These are phyloP conservation scores for Tothia fuscella DNA, from an alignment of 2,329 filamentous ascomycete species.

Conservation along the genomic window DNA sequence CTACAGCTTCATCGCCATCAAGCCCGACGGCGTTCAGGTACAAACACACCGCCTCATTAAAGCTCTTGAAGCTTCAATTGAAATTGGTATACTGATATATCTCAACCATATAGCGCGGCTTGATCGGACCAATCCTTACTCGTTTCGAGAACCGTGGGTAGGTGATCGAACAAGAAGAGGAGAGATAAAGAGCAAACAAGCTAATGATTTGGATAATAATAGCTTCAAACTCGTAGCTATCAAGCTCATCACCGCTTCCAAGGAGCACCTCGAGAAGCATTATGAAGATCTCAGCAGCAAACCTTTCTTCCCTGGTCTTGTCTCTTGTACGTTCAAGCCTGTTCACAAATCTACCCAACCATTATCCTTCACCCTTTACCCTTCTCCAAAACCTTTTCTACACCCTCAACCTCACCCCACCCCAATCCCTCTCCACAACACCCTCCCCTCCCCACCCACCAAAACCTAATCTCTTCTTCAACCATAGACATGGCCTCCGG, in stretches of 20 bases:
- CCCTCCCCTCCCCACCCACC: no score
- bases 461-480: no score
- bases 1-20: conserved; percentile 96
- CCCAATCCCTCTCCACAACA: neutral
- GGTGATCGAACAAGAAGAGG: conserved; percentile 22
- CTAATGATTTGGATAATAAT: conserved; percentile 5
- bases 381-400: conserved; percentile 3
- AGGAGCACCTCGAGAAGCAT: conserved; percentile 97
- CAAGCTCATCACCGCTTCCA: conserved; percentile 80
- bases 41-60: conserved; percentile 16
- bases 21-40: conserved; percentile 99
- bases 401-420: neutral
- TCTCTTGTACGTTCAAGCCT: conserved; percentile 59
- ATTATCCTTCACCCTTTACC: neutral
- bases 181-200: neutral
- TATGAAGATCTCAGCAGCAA: conserved; percentile 87
- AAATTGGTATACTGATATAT: neutral
- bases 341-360: neutral
- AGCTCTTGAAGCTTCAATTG: neutral
- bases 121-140: conserved; percentile 92
- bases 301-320: conserved; percentile 93
- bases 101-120: conserved; percentile 59
- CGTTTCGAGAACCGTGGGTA: conserved; percentile 96
- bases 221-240: conserved; percentile 98
- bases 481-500: conserved; percentile 83